Evolutionary conservation across 257 asterid species (phyloP), one percentile per base, ranked within the genome.

Genomic region (Nicotiana noctiflora): DNA sequence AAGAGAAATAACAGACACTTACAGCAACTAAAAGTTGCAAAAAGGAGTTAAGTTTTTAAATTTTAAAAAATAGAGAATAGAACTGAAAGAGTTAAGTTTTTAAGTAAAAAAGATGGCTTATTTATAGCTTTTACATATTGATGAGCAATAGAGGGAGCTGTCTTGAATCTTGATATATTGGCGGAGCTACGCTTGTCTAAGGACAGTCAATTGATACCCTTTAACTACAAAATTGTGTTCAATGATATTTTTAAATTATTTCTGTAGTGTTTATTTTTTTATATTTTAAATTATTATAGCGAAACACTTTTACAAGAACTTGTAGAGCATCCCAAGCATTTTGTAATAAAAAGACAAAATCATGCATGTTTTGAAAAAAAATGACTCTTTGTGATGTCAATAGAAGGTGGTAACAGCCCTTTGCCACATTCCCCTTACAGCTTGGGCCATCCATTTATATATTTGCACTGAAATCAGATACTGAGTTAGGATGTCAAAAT

Each of bases 331-430:
- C 49, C 76, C 75, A 37, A 84, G 57, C 46, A 64, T 29, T 0
- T 72, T 64, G 85, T 78, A 84, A 84, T 86, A 80, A 80, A 86
- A 46, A 77, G 79, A 46, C 18, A 83, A 80, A 72, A 82, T 82
- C 81, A 57, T 80, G 77, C 66, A 76, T 79, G 70, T 56, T 74
- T 67, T 83, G 81, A 34, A 77, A 40, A 51, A 31, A 55, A 51
- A 21, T 0, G 25, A 10, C 23, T 51, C 52, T 15, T 17, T 31
- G 46, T 64, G 49, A 29, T 64, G 74, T 64, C 74, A 64, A 64
- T 64, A 29, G 8, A 17, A 64, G 74, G 21, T 10, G 49, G 18
- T 64, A 64, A 64, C 23, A 72, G 19, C 40, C 8, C 32, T 21
- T 40, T 23, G 37, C 60, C 60, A 72, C 32, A 72, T 72, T 72